Base-by-base conservation (phyloP, 257 asterid genomes). In the Fraxinus americana region DNA sequence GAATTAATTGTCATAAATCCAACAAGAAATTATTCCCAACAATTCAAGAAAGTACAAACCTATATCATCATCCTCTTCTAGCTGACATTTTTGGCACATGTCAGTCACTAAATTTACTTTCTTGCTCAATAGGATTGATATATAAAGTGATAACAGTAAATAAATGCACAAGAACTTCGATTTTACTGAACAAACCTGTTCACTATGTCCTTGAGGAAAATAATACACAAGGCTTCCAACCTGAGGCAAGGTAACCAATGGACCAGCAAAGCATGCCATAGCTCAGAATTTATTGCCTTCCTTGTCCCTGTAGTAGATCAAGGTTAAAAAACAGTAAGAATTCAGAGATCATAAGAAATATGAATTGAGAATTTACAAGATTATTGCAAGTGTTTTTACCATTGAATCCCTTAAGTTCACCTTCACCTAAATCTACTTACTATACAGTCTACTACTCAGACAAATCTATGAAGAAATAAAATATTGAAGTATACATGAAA, bases 241-340 rank as follows among this genome's bases (percentile, higher is more conserved):
- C 74, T 90, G 97, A 85, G 97, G 97, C 88, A 91, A 84, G 35
- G 87, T 88, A 38, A 90, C 97, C 81, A 92, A 82, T 67, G 97
- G 97, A 29, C 97, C 97, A 80, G 95, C 97, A 75, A 92, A 6
- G 97, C 97, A 75, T 92, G 97, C 97, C 97, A 92, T 30, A 92
- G 74, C 94, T 92, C 97, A 1, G 97, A 92, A 78, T 81, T 91
- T 52, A 92, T 88, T 38, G 82, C 79, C 80, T 92, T 90, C 82
- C 80, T 89, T 12, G 78, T 79, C 54, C 89, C 97, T 91, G 52
- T 74, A 35, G 65, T 14, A 74, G 75, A 54, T 78, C 77, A 86
- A 9, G 65, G 52, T 71, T 70, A 76, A 71, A 4, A 34, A 19
- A 54, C 65, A 68, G 30, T 73, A 14, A 83, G 1, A 73, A 74